Evolutionary conservation across 2,329 filamentous ascomycete genomes (phyloP).

Genomic region (Pseudopithomyces chartarum): DNA sequence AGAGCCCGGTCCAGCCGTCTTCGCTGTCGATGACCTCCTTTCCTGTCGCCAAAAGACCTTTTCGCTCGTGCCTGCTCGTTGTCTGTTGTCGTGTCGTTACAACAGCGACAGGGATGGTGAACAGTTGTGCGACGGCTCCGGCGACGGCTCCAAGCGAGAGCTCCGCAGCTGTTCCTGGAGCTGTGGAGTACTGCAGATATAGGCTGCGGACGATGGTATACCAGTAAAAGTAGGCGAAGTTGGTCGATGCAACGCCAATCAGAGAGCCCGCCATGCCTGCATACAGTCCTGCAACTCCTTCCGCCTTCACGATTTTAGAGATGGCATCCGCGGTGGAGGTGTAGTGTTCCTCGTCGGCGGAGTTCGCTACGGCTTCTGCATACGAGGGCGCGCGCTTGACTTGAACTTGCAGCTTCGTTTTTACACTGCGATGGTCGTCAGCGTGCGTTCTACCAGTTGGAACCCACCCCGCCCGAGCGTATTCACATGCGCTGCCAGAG

Average conservation of each 20-base stretch:
- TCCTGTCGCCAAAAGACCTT: slow-evolving; percentile 84
- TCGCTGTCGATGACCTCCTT: slow-evolving; percentile 88
- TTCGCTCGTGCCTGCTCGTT: slow-evolving; percentile 80
- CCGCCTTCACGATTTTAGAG: slow-evolving; percentile 77
- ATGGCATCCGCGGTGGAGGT: slow-evolving; percentile 87
- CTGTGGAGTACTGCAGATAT: slow-evolving; percentile 67
- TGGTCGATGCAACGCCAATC: slow-evolving; percentile 92
- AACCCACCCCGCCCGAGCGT: neutral
- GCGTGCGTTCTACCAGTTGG: neutral
- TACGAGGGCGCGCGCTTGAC: slow-evolving; percentile 65
- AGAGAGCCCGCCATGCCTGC: slow-evolving; percentile 85
- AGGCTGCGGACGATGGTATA: slow-evolving; percentile 85
- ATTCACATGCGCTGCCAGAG: slow-evolving; percentile 1
- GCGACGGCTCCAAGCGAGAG: slow-evolving; percentile 83
- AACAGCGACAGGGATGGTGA: slow-evolving; percentile 95
- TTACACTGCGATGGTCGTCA: slow-evolving; percentile 68
- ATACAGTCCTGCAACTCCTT: slow-evolving; percentile 84
- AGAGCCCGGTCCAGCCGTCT: slow-evolving; percentile 86
- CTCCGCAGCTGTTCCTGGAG: slow-evolving; percentile 81
- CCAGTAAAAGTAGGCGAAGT: slow-evolving; percentile 99
- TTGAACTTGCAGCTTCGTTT: slow-evolving; percentile 95
- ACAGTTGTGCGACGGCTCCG: slow-evolving; percentile 89
- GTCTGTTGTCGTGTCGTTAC: slow-evolving; percentile 97
- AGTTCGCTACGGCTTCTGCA: slow-evolving; percentile 30
- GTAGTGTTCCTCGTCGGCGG: slow-evolving; percentile 72